Evolutionary conservation across 2,329 filamentous ascomycete species (phyloP).

Genomic region (Neobulgaria alba): DNA sequence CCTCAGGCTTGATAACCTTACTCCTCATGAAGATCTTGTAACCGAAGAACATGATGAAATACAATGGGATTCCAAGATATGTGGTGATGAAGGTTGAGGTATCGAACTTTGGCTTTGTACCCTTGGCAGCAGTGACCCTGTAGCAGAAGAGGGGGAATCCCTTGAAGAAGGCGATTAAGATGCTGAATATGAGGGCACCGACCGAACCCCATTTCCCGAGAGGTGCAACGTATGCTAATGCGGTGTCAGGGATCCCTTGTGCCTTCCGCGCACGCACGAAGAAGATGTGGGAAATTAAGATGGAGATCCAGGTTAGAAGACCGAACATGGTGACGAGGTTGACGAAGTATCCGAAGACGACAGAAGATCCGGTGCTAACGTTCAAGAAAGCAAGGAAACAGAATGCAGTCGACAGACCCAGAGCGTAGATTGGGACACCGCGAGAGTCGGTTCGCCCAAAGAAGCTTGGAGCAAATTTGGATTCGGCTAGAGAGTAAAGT

Average conservation of each 20-base stretch:
- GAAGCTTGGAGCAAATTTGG: conserved; percentile 53
- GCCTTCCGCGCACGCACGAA: conserved; percentile 55
- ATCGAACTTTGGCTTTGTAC: conserved; percentile 44
- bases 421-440: conserved; percentile 40
- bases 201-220: conserved; percentile 64
- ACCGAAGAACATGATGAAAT: conserved; percentile 48
- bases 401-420: conserved; percentile 39
- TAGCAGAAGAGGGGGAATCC: conserved; percentile 66
- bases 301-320: conserved; percentile 32
- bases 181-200: conserved; percentile 59
- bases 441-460: conserved; percentile 49
- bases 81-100: conserved; percentile 57
- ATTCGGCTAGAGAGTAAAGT: conserved; percentile 58
- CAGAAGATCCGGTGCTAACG: conserved; percentile 47
- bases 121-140: conserved; percentile 36
- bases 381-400: conserved; percentile 61
- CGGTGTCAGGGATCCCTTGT: conserved; percentile 46
- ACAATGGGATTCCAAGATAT: conserved; percentile 55
- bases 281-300: conserved; percentile 60
- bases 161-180: conserved; percentile 71
- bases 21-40: conserved; percentile 39
- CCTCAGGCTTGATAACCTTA: conserved; percentile 37
- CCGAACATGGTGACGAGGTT: conserved; percentile 45
- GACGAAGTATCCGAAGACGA: conserved; percentile 63
- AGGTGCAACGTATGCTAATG: conserved; percentile 58